Evolutionary conservation across 345 rosid species (phyloP).

Genomic region (Salix dunnii): DNA sequence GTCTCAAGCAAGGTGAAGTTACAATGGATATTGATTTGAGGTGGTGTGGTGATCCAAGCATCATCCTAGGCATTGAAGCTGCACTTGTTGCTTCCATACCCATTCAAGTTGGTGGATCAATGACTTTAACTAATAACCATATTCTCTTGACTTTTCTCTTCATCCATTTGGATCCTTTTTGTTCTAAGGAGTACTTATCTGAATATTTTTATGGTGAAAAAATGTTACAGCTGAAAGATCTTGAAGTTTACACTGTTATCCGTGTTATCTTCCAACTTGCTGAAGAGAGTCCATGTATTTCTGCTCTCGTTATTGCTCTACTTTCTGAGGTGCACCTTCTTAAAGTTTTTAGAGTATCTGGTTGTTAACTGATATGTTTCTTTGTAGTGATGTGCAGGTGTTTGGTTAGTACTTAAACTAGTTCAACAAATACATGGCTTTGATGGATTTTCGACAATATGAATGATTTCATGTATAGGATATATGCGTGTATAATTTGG

Average conservation of each 20-base stretch:
- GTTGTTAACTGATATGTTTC: not conserved
- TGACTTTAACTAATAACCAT: not conserved
- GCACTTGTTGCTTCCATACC: conserved; percentile 97
- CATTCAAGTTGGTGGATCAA: conserved; percentile 70
- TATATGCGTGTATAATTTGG: not conserved
- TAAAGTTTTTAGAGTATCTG: conserved; percentile 5
- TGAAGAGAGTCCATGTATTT: conserved; percentile 95
- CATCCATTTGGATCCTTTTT: not conserved
- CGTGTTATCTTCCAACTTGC: conserved; percentile 98
- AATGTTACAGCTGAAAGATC: conserved; percentile 81
- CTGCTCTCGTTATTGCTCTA: conserved; percentile 94
- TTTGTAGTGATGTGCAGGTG: not conserved
- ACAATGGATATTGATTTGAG: conserved; percentile 96
- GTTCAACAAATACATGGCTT: not conserved
- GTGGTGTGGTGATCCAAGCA: conserved; percentile 99
- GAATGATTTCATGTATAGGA: not conserved
- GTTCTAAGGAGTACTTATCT: conserved; percentile 1
- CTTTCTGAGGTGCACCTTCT: conserved; percentile 69
- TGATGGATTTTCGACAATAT: not conserved
- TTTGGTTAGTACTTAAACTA: not conserved
- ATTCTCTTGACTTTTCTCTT: not conserved
- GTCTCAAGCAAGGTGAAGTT: conserved; percentile 92
- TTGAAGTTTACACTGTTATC: conserved; percentile 86
- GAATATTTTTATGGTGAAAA: conserved; percentile 15
- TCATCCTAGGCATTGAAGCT: conserved; percentile 85